A percentile compares a stretch with the other conserved stretches of the same genome.
These are phyloP conservation scores for Waltergamsia citrina DNA, from an alignment of 2,329 filamentous ascomycete genomes.

Conservation along the genomic window DNA sequence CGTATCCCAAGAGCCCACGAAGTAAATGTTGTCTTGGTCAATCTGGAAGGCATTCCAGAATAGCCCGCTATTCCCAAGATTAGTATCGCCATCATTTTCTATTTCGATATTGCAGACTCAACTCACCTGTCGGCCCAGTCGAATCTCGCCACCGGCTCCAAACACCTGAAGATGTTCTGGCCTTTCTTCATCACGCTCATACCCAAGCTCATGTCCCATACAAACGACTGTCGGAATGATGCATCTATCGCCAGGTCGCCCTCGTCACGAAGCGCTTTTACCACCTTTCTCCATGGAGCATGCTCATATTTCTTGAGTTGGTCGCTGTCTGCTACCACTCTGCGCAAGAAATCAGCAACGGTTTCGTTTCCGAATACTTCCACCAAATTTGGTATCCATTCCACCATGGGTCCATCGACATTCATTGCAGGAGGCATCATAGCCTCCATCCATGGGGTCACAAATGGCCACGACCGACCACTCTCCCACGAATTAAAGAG, in stretches of 20 bases:
- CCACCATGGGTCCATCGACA: conserved; percentile 24
- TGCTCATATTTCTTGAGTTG: conserved; percentile 17
- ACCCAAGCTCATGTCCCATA: conserved; percentile 26
- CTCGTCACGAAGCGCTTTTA: conserved; percentile 21
- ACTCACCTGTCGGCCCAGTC: conserved; percentile 29
- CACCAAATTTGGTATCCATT: conserved; percentile 24
- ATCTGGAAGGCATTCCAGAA: conserved; percentile 29
- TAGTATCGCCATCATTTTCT: too few relatives aligned
- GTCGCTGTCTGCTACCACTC: conserved; percentile 15
- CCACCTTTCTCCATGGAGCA: conserved; percentile 22
- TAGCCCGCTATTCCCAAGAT: conserved; percentile 19
- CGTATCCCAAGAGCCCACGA: conserved; percentile 29
- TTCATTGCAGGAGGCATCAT: conserved; percentile 24
- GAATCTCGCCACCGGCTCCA: conserved; percentile 20
- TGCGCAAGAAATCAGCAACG: conserved; percentile 14
- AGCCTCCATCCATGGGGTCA: conserved; percentile 22
- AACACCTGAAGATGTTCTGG: conserved; percentile 9
- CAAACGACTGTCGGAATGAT: conserved; percentile 24
- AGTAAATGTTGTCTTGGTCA: conserved; percentile 19
- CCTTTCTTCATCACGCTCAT: conserved; percentile 10
- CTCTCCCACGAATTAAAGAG: conserved; percentile 23
- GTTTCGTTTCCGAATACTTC: conserved; percentile 15
- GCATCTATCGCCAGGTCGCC: conserved; percentile 18
- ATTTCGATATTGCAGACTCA: background rate
- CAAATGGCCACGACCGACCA: conserved; percentile 25